These are phyloP conservation scores for Erigeron philadelphicus DNA, from an alignment of 140 eudicot genomes.

Conservation along the genomic window DNA sequence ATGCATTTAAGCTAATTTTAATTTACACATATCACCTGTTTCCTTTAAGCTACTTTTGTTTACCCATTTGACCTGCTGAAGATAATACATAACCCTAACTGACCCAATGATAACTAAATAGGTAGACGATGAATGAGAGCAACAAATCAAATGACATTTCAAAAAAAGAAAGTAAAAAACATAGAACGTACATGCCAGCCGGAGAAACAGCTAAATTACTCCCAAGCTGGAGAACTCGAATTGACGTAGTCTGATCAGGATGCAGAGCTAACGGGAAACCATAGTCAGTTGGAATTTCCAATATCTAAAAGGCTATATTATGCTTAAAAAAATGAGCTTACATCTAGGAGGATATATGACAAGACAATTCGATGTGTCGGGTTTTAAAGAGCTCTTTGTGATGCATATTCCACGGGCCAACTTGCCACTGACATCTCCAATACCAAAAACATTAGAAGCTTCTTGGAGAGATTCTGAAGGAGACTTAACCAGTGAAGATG, in stretches of 20 bases:
- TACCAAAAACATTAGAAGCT: conserved; percentile 25
- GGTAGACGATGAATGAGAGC: background rate
- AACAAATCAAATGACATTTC: conserved; percentile 7
- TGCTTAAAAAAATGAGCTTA: conserved; percentile 32
- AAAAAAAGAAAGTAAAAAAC: background rate
- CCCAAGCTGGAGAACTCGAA: conserved; percentile 78
- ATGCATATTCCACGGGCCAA: conserved; percentile 90
- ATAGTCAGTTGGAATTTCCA: conserved; percentile 16
- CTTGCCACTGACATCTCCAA: conserved; percentile 36
- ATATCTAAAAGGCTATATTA: conserved; percentile 10
- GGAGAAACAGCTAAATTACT: conserved; percentile 81
- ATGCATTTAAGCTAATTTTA: background rate
- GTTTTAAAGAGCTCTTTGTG: conserved; percentile 49
- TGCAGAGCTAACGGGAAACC: conserved; percentile 52
- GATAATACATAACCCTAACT: background rate
- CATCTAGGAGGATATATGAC: conserved; percentile 88
- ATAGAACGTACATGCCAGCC: conserved; percentile 58
- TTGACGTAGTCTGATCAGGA: conserved; percentile 68
- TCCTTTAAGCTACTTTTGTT: background rate
- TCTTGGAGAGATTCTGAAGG: conserved; percentile 31
- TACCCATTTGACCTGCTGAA: background rate
- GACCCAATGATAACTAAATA: background rate
- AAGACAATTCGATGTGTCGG: conserved; percentile 59
- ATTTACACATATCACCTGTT: background rate
- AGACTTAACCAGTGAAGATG: conserved; percentile 33